Conservation (phyloP, 23 red algal genomes). For the Gracilaria vermiculophylla region DNA sequence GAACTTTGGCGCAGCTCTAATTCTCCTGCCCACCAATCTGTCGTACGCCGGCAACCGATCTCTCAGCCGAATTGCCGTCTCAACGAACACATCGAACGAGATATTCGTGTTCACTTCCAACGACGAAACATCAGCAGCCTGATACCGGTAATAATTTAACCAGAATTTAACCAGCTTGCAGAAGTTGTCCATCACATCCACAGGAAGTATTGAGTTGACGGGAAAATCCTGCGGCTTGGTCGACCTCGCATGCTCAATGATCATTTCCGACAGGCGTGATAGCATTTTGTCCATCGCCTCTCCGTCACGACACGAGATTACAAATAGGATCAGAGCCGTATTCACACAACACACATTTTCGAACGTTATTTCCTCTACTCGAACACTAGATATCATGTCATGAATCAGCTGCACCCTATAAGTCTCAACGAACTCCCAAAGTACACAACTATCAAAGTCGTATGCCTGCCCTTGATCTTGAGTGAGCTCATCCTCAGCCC, state of each 20-base stretch:
- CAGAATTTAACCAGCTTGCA: conserved; percentile 56
- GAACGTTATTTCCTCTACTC: conserved; percentile 71
- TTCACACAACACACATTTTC: conserved; percentile 85
- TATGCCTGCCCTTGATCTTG: background rate
- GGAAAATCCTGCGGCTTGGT: background rate
- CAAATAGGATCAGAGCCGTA: conserved; percentile 66
- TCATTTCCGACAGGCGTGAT: conserved; percentile 6
- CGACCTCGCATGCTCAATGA: conserved; percentile 5
- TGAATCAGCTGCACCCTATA: conserved; percentile 57
- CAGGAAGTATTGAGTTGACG: conserved; percentile 2
- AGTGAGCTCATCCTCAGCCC: conserved; percentile 49
- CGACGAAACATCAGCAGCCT: conserved; percentile 35
- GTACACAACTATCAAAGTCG: conserved; percentile 59
- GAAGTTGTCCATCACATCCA: conserved; percentile 44
- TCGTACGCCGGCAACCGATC: conserved; percentile 26
- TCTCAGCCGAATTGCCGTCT: conserved; percentile 28
- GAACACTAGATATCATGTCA: conserved; percentile 62
- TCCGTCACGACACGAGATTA: conserved; percentile 49
- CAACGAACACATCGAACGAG: conserved; percentile 47
- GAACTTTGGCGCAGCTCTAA: background rate
- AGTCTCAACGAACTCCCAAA: conserved; percentile 68
- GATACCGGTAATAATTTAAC: conserved; percentile 61
- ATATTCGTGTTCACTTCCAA: conserved; percentile 63
- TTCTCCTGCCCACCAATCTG: background rate
- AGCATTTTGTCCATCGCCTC: conserved; percentile 16